These are phyloP conservation scores for Omphalea diandra DNA, from an alignment of 441 rosid genomes.

Conservation along the genomic window DNA sequence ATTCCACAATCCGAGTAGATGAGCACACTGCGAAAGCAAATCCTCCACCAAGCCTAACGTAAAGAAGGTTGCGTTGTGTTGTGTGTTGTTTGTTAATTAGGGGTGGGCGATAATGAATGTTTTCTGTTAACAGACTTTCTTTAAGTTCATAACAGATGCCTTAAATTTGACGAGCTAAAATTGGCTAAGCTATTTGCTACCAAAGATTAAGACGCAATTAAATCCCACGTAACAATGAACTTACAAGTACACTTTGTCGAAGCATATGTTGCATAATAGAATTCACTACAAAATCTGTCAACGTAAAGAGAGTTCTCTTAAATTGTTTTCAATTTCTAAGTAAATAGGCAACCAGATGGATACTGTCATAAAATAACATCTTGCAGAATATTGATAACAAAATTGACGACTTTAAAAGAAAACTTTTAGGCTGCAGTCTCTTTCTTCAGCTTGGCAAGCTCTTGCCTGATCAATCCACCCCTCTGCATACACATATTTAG, in stretches of 20 bases:
- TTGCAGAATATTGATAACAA: constrained; percentile 21
- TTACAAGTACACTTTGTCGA: not conserved
- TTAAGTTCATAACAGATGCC: too few species aligned
- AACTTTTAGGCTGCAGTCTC: constrained; percentile 46
- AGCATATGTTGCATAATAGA: constrained; percentile 10
- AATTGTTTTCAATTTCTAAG: not conserved
- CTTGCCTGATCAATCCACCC: constrained; percentile 81
- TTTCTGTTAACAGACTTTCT: too few species aligned
- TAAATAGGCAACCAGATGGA: not conserved
- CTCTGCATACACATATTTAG: constrained; percentile 38
- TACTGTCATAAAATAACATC: constrained; percentile 16
- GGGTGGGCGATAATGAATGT: too few species aligned
- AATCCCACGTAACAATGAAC: not conserved
- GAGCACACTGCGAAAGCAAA: too few species aligned
- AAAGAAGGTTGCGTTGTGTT: too few species aligned
- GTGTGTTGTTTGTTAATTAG: too few species aligned
- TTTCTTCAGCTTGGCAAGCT: constrained; percentile 87
- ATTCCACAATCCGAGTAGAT: too few species aligned
- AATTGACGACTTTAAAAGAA: constrained; percentile 26
- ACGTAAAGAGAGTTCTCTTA: not conserved
- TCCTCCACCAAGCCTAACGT: too few species aligned
- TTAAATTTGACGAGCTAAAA: too few species aligned
- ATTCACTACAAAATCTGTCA: constrained; percentile 25
- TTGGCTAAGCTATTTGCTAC: too few species aligned
- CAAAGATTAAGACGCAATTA: too few species aligned